A percentile compares a stretch with the other conserved stretches of the same genome.
phyloP scores from a whole-genome alignment of 2,329 filamentous ascomycete genomes.

The Colletotrichum horii region DNA sequence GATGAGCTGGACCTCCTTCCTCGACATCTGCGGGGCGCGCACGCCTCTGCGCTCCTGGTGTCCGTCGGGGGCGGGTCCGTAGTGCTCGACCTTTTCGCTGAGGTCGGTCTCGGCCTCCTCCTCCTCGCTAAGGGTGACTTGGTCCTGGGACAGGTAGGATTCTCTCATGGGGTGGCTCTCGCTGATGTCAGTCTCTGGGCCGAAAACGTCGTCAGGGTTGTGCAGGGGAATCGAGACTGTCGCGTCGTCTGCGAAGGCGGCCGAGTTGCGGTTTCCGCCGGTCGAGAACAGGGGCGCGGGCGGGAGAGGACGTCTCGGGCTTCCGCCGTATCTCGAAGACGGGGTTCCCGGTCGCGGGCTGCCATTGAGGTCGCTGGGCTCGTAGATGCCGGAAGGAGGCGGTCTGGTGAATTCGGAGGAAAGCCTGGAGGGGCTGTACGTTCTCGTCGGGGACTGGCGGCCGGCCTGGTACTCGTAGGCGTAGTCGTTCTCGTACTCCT shows the following conservation, averaged over 20 bases:
- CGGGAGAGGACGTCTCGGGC: conserved; percentile 84
- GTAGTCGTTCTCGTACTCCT: conserved; percentile 19
- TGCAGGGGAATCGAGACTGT: conserved; percentile 75
- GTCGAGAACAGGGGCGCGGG: conserved; percentile 84
- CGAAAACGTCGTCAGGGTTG: conserved; percentile 78
- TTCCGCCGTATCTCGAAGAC: conserved; percentile 86
- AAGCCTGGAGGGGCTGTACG: conserved; percentile 61
- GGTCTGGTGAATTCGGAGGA: conserved; percentile 72
- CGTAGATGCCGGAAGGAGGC: conserved; percentile 76
- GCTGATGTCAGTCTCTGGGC: conserved; percentile 59
- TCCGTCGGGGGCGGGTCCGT: conserved; percentile 85
- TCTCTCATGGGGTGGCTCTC: conserved; percentile 56
- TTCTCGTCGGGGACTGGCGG: conserved; percentile 55
- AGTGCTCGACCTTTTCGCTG: conserved; percentile 73
- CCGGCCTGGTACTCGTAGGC: conserved; percentile 13
- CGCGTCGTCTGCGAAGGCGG: conserved; percentile 67
- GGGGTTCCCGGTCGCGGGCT: conserved; percentile 90
- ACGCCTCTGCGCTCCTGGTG: conserved; percentile 89
- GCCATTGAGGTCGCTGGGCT: conserved; percentile 87
- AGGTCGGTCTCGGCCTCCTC: conserved; percentile 34
- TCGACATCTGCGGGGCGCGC: conserved; percentile 84
- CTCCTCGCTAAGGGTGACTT: conserved; percentile 58
- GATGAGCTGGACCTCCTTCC: conserved; percentile 93
- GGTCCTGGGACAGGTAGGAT: conserved; percentile 61
- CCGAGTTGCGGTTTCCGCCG: conserved; percentile 49